Evolutionary conservation across 306 rosid species (phyloP).

Genomic region (Quercus rubra): DNA sequence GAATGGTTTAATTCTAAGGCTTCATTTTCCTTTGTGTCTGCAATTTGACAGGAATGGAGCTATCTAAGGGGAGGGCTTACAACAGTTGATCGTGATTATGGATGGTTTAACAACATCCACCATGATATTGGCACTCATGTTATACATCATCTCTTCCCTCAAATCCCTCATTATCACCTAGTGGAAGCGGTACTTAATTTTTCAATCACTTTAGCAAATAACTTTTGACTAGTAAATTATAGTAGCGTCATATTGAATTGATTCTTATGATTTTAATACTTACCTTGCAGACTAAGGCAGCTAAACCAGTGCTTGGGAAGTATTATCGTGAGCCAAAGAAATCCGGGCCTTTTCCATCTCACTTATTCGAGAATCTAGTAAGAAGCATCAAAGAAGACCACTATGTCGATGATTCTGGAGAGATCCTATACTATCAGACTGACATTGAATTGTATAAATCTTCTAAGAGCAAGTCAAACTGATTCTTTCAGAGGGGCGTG

Average conservation of each 20-base stretch:
- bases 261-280: not conserved
- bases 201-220: not conserved
- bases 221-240: not conserved
- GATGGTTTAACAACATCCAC: slow-evolving; percentile 78
- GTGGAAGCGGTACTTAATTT: slow-evolving; percentile 66
- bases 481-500: slow-evolving; percentile 5
- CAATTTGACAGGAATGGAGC: slow-evolving; percentile 69
- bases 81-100: slow-evolving; percentile 90
- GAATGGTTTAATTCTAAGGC: not conserved
- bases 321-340: slow-evolving; percentile 86
- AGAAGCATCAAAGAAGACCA: slow-evolving; percentile 70
- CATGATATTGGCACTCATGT: slow-evolving; percentile 99
- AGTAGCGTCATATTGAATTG: not conserved
- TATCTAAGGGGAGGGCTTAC: slow-evolving; percentile 91
- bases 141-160: slow-evolving; percentile 97
- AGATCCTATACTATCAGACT: slow-evolving; percentile 65
- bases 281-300: slow-evolving; percentile 63
- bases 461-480: slow-evolving; percentile 36
- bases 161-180: slow-evolving; percentile 91
- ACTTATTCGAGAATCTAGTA: slow-evolving; percentile 57
- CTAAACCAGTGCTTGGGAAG: slow-evolving; percentile 70
- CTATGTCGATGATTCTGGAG: slow-evolving; percentile 75
- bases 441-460: slow-evolving; percentile 44
- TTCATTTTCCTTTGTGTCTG: not conserved
- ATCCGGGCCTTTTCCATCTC: slow-evolving; percentile 75